Evolutionary conservation across 1,284 basidiomycete species (phyloP).

Genomic region (Pyrrhoderma noxium): DNA sequence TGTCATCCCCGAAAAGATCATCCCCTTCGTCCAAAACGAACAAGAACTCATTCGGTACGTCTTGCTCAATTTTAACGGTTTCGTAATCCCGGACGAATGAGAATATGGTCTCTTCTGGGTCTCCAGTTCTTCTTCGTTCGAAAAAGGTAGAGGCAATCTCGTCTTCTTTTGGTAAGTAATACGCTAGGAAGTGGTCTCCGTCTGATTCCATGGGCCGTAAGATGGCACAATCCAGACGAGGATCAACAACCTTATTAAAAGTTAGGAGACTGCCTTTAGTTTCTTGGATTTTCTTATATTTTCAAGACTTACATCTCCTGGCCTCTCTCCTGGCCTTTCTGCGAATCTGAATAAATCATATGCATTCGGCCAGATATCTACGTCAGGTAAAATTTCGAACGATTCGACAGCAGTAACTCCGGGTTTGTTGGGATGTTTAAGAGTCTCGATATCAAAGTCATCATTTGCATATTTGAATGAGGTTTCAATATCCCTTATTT

Average conservation of each 20-base stretch:
- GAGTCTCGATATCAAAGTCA: conserved; percentile 45
- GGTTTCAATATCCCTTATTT: conserved; percentile 75
- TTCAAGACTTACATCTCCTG: conserved; percentile 45
- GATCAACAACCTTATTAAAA: conserved; percentile 53
- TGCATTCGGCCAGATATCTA: conserved; percentile 82
- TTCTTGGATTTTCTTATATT: not conserved
- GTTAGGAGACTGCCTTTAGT: conserved; percentile 7
- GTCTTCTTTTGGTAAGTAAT: conserved; percentile 79
- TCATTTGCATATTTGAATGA: conserved; percentile 68
- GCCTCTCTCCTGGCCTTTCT: conserved; percentile 76
- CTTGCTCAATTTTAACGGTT: conserved; percentile 75
- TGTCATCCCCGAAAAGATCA: conserved; percentile 7
- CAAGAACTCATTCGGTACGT: conserved; percentile 78
- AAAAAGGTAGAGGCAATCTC: conserved; percentile 57
- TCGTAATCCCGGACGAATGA: conserved; percentile 76
- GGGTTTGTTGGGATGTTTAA: conserved; percentile 78
- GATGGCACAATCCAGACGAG: conserved; percentile 77
- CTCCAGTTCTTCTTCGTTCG: conserved; percentile 30
- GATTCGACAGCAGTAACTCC: conserved; percentile 73
- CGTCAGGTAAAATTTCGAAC: conserved; percentile 83
- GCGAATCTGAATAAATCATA: conserved; percentile 86
- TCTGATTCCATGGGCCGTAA: conserved; percentile 81
- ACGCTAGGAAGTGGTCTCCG: conserved; percentile 83
- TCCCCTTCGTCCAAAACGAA: conserved; percentile 64
- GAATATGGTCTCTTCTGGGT: conserved; percentile 57